Evolutionary conservation across 2,329 filamentous ascomycete species (phyloP), one percentile per base, ranked within the genome.

Genomic region (Neonectria ditissima): DNA sequence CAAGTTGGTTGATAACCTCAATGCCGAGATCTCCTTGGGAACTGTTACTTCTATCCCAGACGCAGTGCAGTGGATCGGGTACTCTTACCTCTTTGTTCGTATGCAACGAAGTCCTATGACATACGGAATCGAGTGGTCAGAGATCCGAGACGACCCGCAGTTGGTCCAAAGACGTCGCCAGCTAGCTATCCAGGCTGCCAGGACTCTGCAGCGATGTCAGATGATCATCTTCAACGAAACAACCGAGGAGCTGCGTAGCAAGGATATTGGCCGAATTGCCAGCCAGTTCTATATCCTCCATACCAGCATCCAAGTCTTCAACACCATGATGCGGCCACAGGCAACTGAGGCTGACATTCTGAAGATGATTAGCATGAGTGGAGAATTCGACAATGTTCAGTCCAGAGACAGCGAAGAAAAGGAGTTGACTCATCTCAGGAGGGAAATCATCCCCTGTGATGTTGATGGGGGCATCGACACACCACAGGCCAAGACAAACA

Each of bases 141-240:
- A 99, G 78, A 92, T 93, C 57, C 85, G 90, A 32, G 92, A 98
- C 70, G 96, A 99, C 73, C 94, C 94, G 0, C 90, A 89, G 63
- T 86, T 99, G 26, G 93, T 97, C 2, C 91, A 96, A 74, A 87
- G 95, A 69, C 89, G 96, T 55, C 89, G 94, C 3, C 90, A 96
- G 68, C 83, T 99, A 55, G 91, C 96, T 57, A 94, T 97, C 47
- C 91, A 97, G 72, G 96, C 96, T 24, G 96, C 96, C 1, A 86
- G 90, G 45, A 92, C 93, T 5, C 82, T 99, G 45, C 94, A 97
- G 75, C 87, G 94, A 74, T 97, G 93, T 71, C 96, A 99, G 79
- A 99, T 99, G 97, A 96, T 99, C 73, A 96, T 99, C 60, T 99
- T 95, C 83, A 97, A 99, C 69, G 96, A 98, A 75, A 88, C 85